Evolutionary conservation across 306 rosid genomes (phyloP), one percentile per base, ranked within the genome.

Genomic region (Cicer yamashitae): DNA sequence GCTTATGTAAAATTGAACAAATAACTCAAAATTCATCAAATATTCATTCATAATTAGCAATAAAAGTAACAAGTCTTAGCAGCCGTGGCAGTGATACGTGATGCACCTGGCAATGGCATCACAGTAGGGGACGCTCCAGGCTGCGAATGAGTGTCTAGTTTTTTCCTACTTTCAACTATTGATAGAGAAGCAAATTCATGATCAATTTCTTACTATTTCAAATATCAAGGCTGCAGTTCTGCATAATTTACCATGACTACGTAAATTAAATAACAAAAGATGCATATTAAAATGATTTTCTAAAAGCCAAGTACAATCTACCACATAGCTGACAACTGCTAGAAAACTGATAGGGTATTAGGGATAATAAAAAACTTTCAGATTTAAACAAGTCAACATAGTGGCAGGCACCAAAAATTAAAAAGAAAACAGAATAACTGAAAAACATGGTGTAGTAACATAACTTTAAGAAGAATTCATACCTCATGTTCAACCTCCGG

Each of bases 401-500:
- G 22, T 38, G 14, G 48, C 39, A 37, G 22, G 46, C 57, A 76
- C 57, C 37, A 65, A 70, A 70, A 10, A 11, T 4, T 4, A 66
- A 34, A 22, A 66, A 75, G 17, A 30, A 66, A 51, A 54, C 41
- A 18, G 41, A 56, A 18, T 46, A 65, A 77, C 18, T 68, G 25
- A 39, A 11, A 77, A 69, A 62, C 34, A 20, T 0, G 58, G 48
- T 30, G 43, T 51, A 39, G 45, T 25, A 47, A 52, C 39, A 61
- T 45, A 75, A 17, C 39, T 59, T 39, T 12, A 53, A 3, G 46
- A 69, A 44, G 39, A 53, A 11, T 17, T 7, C 30, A 57, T 53
- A 85, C 88, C 83, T 82, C 87, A 77, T 22, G 68, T 45, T 86
- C 89, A 39, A 82, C 61, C 82, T 86, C 89, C 1, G 84, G 84